Percentiles rank a stretch among this genome's conserved stretches.
These are phyloP conservation scores for Westerdykella sp. DNA, from an alignment of 2,329 filamentous ascomycete species.

Conservation along the genomic window DNA sequence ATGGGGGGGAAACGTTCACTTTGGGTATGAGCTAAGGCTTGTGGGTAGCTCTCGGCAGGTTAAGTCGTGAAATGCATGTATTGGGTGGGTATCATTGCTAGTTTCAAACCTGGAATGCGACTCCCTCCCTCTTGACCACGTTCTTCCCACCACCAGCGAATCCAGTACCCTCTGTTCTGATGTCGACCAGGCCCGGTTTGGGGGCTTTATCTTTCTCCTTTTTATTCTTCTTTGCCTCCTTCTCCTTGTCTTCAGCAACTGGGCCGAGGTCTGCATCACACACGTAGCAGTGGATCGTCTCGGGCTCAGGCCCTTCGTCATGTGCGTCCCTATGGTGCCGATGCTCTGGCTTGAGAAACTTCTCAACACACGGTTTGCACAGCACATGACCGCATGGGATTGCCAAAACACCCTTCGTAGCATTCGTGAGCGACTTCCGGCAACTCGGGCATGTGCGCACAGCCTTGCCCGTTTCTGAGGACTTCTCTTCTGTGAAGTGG, in stretches of 20 bases:
- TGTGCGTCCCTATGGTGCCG: constrained; percentile 47
- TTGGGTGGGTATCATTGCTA: too few relatives aligned
- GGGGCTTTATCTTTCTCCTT: constrained; percentile 53
- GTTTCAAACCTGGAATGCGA: constrained; percentile 61
- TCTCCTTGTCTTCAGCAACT: constrained; percentile 23
- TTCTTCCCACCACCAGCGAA: constrained; percentile 85
- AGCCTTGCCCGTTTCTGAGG: constrained; percentile 45
- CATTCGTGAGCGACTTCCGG: constrained; percentile 73
- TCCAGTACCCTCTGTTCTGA: constrained; percentile 82
- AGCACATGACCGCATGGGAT: constrained; percentile 89
- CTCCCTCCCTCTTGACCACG: constrained; percentile 69
- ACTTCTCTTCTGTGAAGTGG: constrained; percentile 67
- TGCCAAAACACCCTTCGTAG: constrained; percentile 72
- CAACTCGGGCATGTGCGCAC: constrained; percentile 72
- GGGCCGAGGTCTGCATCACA: constrained; percentile 71
- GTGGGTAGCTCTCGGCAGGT: too few relatives aligned
- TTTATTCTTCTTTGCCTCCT: constrained; percentile 36
- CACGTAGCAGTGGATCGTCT: constrained; percentile 68
- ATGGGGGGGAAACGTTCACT: too few relatives aligned
- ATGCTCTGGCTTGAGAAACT: constrained; percentile 59
- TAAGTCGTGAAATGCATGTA: too few relatives aligned
- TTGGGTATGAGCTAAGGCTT: too few relatives aligned
- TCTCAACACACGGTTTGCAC: constrained; percentile 75
- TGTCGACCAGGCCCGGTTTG: constrained; percentile 66
- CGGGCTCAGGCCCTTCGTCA: constrained; percentile 48